These are phyloP conservation scores for Breviolum minutum DNA, from an alignment of 73 alveolate genomes.

Conservation along the genomic window DNA sequence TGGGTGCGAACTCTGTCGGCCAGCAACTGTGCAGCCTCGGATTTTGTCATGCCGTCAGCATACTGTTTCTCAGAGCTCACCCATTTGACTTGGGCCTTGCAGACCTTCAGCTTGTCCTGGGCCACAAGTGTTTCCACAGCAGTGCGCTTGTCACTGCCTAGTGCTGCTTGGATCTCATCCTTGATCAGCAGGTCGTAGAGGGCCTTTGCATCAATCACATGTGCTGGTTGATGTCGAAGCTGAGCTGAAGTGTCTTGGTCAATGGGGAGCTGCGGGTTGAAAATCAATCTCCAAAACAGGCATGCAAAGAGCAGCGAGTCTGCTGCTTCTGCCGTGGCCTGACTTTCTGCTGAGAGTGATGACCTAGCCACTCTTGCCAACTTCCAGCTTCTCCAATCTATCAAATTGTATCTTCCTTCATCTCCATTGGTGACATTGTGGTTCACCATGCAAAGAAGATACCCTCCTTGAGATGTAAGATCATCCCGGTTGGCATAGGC, in stretches of 20 bases:
- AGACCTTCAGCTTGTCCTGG: not conserved
- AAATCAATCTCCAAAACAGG: not conserved
- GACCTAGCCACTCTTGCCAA: not conserved
- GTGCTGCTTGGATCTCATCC: not conserved
- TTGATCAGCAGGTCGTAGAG: not conserved
- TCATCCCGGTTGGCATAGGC: not conserved
- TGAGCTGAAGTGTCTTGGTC: not conserved
- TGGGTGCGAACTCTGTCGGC: not conserved
- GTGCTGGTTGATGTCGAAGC: not conserved
- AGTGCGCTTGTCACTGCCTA: not conserved
- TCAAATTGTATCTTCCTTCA: not conserved
- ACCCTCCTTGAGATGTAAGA: not conserved
- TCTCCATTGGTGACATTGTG: not conserved
- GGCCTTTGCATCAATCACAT: not conserved
- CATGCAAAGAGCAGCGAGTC: not conserved
- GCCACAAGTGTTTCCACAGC: not conserved
- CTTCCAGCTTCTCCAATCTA: not conserved
- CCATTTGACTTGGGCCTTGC: not conserved
- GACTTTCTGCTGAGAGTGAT: not conserved
- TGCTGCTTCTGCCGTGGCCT: not conserved
- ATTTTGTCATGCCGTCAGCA: not conserved
- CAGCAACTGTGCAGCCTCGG: not conserved
- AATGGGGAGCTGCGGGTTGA: not conserved
- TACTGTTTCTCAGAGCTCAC: not conserved
- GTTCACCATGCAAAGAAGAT: not conserved